Evolutionary conservation across 495 filamentous ascomycete species (phyloP).

Genomic region (Acidomyces sp.): DNA sequence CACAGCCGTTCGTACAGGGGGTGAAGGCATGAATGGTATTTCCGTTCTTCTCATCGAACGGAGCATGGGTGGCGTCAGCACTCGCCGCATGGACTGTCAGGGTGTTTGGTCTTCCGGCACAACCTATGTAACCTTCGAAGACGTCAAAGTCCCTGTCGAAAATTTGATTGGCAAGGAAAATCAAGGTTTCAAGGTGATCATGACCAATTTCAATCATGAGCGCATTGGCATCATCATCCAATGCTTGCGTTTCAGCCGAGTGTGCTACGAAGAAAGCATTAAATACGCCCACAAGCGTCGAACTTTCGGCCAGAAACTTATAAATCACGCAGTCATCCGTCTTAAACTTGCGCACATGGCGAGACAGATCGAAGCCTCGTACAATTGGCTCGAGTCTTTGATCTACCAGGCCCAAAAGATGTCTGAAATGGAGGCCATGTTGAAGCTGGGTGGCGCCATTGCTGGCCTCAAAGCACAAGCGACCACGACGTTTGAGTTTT

Average conservation of each 20-base stretch:
- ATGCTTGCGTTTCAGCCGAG: slow-evolving; percentile 84
- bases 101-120: slow-evolving; percentile 92
- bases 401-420: slow-evolving; percentile 87
- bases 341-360: slow-evolving; percentile 98
- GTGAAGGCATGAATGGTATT: slow-evolving; percentile 76
- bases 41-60: slow-evolving; percentile 83
- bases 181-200: slow-evolving; percentile 93
- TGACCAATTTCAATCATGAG: slow-evolving; percentile 99
- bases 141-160: slow-evolving; percentile 96
- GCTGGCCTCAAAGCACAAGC: slow-evolving; percentile 86
- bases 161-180: slow-evolving; percentile 97
- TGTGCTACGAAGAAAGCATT: slow-evolving; percentile 91
- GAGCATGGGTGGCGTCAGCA: slow-evolving; percentile 66
- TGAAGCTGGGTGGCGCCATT: slow-evolving; percentile 88
- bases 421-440: slow-evolving; percentile 89
- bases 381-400: slow-evolving; percentile 94
- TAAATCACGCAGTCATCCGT: slow-evolving; percentile 94
- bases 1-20: slow-evolving; percentile 82
- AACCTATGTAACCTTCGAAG: slow-evolving; percentile 94
- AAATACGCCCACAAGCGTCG: slow-evolving; percentile 94
- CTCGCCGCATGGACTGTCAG: slow-evolving; percentile 94
- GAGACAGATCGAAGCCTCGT: slow-evolving; percentile 87
- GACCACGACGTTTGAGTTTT: slow-evolving; percentile 92
- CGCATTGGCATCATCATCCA: slow-evolving; percentile 98
- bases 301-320: slow-evolving; percentile 90